Percentiles rank a stretch among this genome's conserved stretches.
Evolutionary conservation across 2,329 filamentous ascomycete genomes (phyloP).

Genomic region (Zymoseptoria pseudotritici): DNA sequence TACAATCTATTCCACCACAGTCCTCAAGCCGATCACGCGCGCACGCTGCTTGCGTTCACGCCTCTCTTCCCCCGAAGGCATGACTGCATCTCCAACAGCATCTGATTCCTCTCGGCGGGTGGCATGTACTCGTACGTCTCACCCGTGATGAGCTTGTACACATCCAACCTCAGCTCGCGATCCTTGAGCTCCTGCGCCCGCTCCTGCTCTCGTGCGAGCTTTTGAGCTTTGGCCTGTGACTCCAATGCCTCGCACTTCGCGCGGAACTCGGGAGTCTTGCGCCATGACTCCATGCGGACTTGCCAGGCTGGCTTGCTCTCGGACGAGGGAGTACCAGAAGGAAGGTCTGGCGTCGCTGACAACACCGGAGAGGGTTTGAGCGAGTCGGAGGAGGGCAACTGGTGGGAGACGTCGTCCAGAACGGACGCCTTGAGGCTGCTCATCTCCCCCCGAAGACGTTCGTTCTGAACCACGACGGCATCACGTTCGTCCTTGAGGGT

Average conservation of each 20-base stretch:
- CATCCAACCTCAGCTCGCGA: neutral
- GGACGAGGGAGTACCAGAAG: neutral
- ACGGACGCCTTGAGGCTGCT: neutral
- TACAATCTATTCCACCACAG: neutral
- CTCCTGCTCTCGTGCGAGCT: neutral
- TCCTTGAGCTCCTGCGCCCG: neutral
- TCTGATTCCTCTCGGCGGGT: neutral
- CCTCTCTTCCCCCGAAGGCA: neutral
- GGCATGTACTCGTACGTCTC: neutral
- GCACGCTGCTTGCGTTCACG: neutral
- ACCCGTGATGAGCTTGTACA: neutral
- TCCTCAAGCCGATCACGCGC: neutral
- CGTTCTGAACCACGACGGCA: neutral
- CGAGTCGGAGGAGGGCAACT: neutral
- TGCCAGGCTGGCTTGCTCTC: neutral
- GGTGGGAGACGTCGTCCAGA: neutral
- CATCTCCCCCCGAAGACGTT: neutral
- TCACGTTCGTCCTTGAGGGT: neutral
- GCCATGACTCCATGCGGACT: neutral
- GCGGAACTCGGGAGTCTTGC: neutral
- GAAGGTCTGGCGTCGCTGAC: neutral
- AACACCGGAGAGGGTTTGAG: neutral
- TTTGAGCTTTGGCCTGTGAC: neutral
- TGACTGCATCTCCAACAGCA: neutral
- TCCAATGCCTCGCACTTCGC: neutral